These are phyloP conservation scores for Pezicula neosporulosa DNA, from an alignment of 2,329 filamentous ascomycete genomes.

Conservation along the genomic window DNA sequence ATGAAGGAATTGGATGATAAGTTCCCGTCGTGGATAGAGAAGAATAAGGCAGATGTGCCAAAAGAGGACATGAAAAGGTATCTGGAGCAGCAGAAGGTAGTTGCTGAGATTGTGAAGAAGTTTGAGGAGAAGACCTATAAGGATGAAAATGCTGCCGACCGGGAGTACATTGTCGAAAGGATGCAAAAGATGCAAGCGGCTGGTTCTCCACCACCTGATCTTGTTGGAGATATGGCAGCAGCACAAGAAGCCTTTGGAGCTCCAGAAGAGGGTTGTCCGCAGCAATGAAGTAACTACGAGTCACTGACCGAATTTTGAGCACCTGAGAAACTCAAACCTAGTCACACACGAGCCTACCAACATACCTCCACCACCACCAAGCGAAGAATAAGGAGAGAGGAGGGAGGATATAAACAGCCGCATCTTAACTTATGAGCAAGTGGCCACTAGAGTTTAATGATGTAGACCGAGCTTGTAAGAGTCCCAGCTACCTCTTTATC, in stretches of 20 bases:
- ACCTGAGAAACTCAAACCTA: too few species aligned
- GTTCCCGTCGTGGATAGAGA: slow-evolving; percentile 83
- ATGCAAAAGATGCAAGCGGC: slow-evolving; percentile 99
- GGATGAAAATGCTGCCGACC: slow-evolving; percentile 76
- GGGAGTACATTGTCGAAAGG: slow-evolving; percentile 91
- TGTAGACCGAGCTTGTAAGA: too few species aligned
- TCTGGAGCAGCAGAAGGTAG: slow-evolving; percentile 73
- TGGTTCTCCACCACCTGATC: slow-evolving; percentile 83
- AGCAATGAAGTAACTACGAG: slow-evolving; percentile 40
- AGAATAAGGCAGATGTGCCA: slow-evolving; percentile 64
- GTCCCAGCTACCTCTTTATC: too few species aligned
- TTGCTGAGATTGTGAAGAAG: slow-evolving; percentile 80
- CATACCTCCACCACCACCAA: too few species aligned
- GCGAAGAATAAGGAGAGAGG: too few species aligned
- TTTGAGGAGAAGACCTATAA: slow-evolving; percentile 82
- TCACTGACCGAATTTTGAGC: too few species aligned
- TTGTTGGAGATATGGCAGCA: slow-evolving; percentile 86
- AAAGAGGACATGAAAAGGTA: slow-evolving; percentile 76
- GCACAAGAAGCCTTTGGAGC: slow-evolving; percentile 68
- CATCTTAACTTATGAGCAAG: too few species aligned
- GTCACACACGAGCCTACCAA: too few species aligned
- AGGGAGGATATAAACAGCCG: too few species aligned
- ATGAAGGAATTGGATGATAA: slow-evolving; percentile 97
- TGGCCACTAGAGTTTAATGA: too few species aligned
- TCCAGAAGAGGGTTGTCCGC: slow-evolving; percentile 59